These are phyloP conservation scores for Plantago major DNA, from an alignment of 257 asterid genomes.

Conservation along the genomic window DNA sequence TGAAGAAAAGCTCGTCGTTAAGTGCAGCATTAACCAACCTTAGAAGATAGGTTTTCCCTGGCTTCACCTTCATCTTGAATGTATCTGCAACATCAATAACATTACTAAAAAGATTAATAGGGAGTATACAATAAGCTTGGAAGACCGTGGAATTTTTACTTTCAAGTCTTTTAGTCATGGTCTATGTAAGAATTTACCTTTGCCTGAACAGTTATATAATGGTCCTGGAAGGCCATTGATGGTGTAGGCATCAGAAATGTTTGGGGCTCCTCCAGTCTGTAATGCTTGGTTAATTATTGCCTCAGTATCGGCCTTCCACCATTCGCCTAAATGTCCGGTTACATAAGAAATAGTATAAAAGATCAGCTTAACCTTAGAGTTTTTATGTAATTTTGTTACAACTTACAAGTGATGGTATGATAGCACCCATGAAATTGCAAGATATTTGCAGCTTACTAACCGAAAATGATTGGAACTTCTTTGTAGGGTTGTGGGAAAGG, in stretches of 20 bases:
- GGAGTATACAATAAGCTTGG: too few relatives aligned
- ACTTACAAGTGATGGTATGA: too few relatives aligned
- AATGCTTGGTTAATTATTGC: slow-evolving; percentile 43
- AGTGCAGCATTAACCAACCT: slow-evolving; percentile 64
- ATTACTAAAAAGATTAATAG: not conserved
- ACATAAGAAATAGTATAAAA: not conserved
- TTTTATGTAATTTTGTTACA: too few relatives aligned
- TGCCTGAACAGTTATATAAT: slow-evolving; percentile 50
- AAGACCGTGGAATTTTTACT: too few relatives aligned
- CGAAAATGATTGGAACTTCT: slow-evolving; percentile 50
- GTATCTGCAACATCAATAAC: slow-evolving; percentile 30
- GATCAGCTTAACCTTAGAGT: too few relatives aligned
- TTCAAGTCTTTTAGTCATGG: too few relatives aligned
- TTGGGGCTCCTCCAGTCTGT: slow-evolving; percentile 59
- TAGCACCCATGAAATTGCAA: too few relatives aligned
- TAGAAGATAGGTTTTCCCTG: slow-evolving; percentile 54
- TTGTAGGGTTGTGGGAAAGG: slow-evolving; percentile 53
- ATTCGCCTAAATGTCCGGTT: slow-evolving; percentile 41
- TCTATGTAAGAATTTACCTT: slow-evolving; percentile 24
- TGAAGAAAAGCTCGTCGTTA: slow-evolving; percentile 57
- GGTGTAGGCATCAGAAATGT: slow-evolving; percentile 57
- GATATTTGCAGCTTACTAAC: slow-evolving; percentile 19
- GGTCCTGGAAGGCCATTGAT: slow-evolving; percentile 67
- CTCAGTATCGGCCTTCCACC: slow-evolving; percentile 71
- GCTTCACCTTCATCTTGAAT: slow-evolving; percentile 50